Percentiles rank a stretch among this genome's conserved stretches.
Evolutionary conservation across 2,329 filamentous ascomycete species (phyloP).

Genomic region (Trichoderma sp.): DNA sequence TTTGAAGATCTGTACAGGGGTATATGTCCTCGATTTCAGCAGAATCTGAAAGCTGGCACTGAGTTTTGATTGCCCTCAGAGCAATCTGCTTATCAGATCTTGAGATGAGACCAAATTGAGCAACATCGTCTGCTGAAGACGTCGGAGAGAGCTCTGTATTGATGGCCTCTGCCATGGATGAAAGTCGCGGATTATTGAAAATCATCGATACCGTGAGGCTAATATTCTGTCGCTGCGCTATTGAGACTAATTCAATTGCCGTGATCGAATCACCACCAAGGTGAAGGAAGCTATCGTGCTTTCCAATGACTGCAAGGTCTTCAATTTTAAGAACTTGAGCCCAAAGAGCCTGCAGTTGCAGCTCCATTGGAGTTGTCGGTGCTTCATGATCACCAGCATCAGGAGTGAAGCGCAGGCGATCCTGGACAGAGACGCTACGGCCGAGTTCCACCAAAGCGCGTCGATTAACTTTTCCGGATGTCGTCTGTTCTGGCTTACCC

Average conservation of each 20-base stretch:
- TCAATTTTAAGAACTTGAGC: constrained; percentile 19
- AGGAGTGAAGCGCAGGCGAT: background rate
- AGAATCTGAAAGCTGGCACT: background rate
- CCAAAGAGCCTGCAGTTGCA: constrained; percentile 23
- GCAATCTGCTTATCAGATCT: background rate
- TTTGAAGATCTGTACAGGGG: background rate
- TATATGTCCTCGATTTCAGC: background rate
- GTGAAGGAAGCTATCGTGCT: constrained; percentile 21
- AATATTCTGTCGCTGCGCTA: background rate
- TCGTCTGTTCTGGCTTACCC: constrained; percentile 24
- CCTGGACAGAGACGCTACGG: background rate
- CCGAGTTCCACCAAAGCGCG: background rate
- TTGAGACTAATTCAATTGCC: constrained; percentile 6
- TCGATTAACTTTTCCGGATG: constrained; percentile 24
- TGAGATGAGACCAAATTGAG: background rate
- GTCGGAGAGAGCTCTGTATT: background rate
- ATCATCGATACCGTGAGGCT: background rate
- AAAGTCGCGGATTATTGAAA: background rate
- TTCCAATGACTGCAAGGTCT: background rate
- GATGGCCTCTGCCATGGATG: background rate
- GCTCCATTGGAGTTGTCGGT: background rate
- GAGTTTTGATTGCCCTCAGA: background rate
- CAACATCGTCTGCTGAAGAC: background rate
- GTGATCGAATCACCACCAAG: constrained; percentile 9
- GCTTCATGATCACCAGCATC: background rate